Evolutionary conservation across 371 early-diverging fungal species (phyloP).

Genomic region (Lichtheimia ramosa): DNA sequence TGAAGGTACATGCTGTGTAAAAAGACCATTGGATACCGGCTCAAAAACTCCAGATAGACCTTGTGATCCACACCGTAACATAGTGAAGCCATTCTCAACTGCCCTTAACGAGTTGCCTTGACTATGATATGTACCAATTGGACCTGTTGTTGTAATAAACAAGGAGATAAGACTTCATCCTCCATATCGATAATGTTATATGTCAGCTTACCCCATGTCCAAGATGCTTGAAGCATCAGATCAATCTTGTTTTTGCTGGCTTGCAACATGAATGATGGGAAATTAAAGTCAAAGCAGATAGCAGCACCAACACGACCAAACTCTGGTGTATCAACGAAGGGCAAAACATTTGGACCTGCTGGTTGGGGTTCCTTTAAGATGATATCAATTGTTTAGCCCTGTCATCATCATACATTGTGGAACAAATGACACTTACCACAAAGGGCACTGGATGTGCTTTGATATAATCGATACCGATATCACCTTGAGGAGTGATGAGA

Average conservation of each 20-base stretch:
- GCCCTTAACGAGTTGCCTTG: conserved; percentile 44
- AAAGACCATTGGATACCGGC: conserved; percentile 36
- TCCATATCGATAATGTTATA: too few species aligned
- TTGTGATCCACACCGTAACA: conserved; percentile 54
- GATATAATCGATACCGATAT: conserved; percentile 47
- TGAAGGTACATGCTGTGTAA: conserved; percentile 42
- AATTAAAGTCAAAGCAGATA: conserved; percentile 60
- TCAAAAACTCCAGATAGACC: conserved; percentile 55
- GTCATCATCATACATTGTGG: background rate
- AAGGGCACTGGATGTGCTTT: conserved; percentile 57
- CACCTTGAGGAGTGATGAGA: conserved; percentile 45
- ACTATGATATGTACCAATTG: conserved; percentile 50
- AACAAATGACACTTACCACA: conserved; percentile 21
- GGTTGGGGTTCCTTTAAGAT: conserved; percentile 27
- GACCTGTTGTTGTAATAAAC: background rate
- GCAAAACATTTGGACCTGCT: conserved; percentile 45
- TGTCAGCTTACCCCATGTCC: conserved; percentile 51
- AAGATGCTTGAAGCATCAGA: conserved; percentile 55
- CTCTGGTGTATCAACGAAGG: conserved; percentile 42
- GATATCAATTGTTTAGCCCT: background rate
- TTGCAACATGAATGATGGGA: conserved; percentile 50
- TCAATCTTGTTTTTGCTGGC: conserved; percentile 47
- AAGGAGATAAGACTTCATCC: background rate
- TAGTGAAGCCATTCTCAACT: conserved; percentile 56
- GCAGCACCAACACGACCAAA: conserved; percentile 54